Evolutionary conservation across 805 yeast species (phyloP), one percentile per base, ranked within the genome.

Genomic region (Saccharomycopsis fermentans): DNA sequence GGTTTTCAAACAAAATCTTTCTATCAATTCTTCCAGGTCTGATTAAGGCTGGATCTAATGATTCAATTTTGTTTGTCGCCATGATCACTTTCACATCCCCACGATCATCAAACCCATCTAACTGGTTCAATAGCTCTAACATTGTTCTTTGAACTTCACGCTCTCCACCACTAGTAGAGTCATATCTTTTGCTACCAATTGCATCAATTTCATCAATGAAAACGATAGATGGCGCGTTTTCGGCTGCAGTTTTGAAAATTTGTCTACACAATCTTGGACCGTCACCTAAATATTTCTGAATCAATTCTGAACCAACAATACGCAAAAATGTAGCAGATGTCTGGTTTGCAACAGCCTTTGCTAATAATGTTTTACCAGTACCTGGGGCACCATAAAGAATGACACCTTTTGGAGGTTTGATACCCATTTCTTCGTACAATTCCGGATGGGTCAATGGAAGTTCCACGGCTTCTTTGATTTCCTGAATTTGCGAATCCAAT

Each of bases 181-280:
- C 91, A 72, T 92, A 91, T 73, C 99, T 84, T 72, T 92, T 92
- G n/a, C 96, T 87, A 73, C 99, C 99, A 70, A 94, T 94, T 52
- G 99, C 98, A 74, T 94, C 99, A 69, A 94, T 92, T 76, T 94
- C 99, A 75, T 94, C 99, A 64, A 94, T 94, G 69, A 94, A 94
- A 39, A 94, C 97, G 74, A 94, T 94, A n/a, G 96, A 85, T 40
- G 99, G 99, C 0, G 99, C 97, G 71, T 90, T 86, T 64, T 94
- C 99, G 27, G 91, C 94, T 1, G 99, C 99, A 54, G 90, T 88
- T 73, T 91, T 95, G 79, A 94, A 94, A 60, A 94, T 83, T 68
- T 95, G 97, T 70, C 99, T 80, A 70, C 90, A 84, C 66, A 94
- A 79, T 66, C 97, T 82, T 57, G 99, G 98, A 60, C 99, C 99